phyloP scores from a whole-genome alignment of 768 basidiomycete species.

The Xerocomellus chrysenteron region DNA sequence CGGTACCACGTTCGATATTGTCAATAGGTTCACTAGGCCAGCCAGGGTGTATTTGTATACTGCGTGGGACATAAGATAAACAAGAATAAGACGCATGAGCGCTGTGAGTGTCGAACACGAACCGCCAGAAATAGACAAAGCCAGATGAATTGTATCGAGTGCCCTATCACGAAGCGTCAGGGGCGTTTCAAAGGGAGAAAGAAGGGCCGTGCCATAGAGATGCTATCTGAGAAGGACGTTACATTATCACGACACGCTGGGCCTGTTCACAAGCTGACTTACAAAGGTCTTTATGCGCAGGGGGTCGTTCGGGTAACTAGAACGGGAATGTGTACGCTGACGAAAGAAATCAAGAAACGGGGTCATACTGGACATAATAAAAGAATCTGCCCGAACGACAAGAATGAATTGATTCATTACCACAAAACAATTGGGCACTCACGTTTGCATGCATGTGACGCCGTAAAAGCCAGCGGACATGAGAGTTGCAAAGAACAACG shows the following conservation, averaged over 20 bases:
- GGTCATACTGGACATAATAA: conserved; percentile 8
- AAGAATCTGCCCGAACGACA: conserved; percentile 2
- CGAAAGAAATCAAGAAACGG: not conserved
- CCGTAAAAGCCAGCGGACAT: conserved; percentile 2
- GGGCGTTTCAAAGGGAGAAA: too few relatives aligned
- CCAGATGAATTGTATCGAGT: conserved; percentile 9
- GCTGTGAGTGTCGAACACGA: not conserved
- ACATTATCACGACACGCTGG: not conserved
- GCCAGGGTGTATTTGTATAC: conserved; percentile 1
- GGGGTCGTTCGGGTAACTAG: conserved; percentile 8
- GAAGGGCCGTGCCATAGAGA: not conserved
- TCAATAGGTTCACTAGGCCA: not conserved
- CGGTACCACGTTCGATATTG: not conserved
- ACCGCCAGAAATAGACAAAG: conserved; percentile 6
- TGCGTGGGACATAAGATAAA: not conserved
- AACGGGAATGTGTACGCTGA: not conserved
- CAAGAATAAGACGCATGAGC: too few relatives aligned
- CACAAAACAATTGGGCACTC: not conserved
- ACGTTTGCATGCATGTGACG: conserved; percentile 12
- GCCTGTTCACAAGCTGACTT: not conserved
- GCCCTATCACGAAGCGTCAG: not conserved
- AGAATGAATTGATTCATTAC: not conserved
- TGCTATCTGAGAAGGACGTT: not conserved
- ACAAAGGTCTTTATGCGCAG: conserved; percentile 6
- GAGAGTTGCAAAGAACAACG: not conserved